Evolutionary conservation across 2,329 filamentous ascomycete genomes (phyloP).

Genomic region (Corniculantispora saksenae): DNA sequence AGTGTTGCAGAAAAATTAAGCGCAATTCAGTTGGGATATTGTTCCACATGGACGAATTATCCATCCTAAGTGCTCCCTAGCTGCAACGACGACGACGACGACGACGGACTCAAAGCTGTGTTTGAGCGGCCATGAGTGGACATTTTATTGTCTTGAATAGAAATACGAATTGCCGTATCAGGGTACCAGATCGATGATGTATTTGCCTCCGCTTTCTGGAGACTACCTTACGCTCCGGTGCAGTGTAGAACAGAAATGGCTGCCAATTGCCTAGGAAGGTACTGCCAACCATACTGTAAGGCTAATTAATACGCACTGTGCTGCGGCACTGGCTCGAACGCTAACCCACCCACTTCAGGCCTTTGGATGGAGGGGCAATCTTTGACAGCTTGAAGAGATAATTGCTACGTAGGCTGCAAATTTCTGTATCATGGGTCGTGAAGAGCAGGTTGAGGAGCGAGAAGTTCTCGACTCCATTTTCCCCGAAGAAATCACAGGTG

Average conservation of each 20-base stretch:
- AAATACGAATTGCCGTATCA: no score
- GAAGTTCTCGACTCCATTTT: slow-evolving; percentile 99
- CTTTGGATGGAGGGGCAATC: slow-evolving; percentile 5
- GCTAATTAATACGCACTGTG: slow-evolving; percentile 4
- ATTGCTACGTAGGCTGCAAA: background rate
- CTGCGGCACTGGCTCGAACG: background rate
- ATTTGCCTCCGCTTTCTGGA: no score
- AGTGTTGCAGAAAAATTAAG: background rate
- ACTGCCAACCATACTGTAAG: background rate
- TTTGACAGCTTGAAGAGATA: slow-evolving; percentile 1
- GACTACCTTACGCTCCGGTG: no score
- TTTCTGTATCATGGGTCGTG: slow-evolving; percentile 60
- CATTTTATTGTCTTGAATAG: no score
- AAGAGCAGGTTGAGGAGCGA: slow-evolving; percentile 93
- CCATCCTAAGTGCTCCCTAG: background rate
- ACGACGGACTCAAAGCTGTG: no score
- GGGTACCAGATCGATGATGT: no score
- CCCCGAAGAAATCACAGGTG: slow-evolving; percentile 93
- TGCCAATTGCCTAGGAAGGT: no score
- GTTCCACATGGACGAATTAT: background rate
- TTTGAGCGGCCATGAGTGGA: no score
- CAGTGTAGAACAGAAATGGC: no score
- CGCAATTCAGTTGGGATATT: background rate
- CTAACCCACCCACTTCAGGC: background rate
- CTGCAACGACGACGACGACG: no score